Evolutionary conservation across 2,329 filamentous ascomycete species (phyloP), one percentile per base, ranked within the genome.

Genomic region (Sporothrix phasma): DNA sequence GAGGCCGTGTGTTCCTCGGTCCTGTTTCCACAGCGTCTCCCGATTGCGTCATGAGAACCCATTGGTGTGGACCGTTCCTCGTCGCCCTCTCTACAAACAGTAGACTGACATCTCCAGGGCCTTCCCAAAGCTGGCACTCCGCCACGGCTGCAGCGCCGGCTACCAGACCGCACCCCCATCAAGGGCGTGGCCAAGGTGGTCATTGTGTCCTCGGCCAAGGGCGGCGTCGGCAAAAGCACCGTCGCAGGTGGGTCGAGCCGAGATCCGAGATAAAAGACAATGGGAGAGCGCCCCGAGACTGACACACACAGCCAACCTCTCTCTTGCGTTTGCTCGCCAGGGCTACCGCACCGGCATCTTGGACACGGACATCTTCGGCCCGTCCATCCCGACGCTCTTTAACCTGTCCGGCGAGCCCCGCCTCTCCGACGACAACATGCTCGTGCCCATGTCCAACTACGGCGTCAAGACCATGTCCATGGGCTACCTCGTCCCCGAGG

Each of bases 391-490:
- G 0, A 97, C 92, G 0, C 80, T 99, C 0, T 84, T 99, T 64
- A 87, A 93, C 69, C 81, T 97, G 4, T 85, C 85, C 3, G 89
- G 88, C 15, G 89, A 94, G 72, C 92, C 92, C 1, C 80, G 88
- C 64, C 76, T 96, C 65, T 90, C 90, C 37, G 74, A 80, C 45
- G 85, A 88, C 69, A 92, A 92, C 71, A 87, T 92, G 70, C 82
- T 99, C 3, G 72, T 97, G 1, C 94, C 94, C 0, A 77, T 99
- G 26, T 92, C 89, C 24, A 96, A 96, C 73, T 97, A 97, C 78
- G 94, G 94, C 46, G 83, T 99, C 64, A 95, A 95, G 76, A 95
- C 92, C 63, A 99, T 99, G 94, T 97, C 92, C 0, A 97, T 99
- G 90, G 94, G 94, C 59, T 97, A 96, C 69, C 82, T 99, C 0